These are phyloP conservation scores for Geranium rotundifolium DNA, from an alignment of 345 rosid species.

Conservation along the genomic window DNA sequence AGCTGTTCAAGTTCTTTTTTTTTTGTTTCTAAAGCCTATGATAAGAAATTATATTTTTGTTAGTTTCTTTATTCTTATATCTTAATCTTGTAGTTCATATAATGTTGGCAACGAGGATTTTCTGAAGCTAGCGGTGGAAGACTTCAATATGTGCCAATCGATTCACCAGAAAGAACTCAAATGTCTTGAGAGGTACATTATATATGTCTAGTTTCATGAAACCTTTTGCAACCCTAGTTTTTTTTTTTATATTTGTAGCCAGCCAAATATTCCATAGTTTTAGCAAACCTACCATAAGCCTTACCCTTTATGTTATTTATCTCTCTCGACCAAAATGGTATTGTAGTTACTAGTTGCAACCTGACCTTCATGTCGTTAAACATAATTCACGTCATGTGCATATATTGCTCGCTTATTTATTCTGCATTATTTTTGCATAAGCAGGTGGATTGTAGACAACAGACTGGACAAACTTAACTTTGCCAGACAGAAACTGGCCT, in stretches of 20 bases:
- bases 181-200: constrained; percentile 45
- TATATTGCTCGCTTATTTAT: no score
- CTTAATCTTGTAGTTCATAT: constrained; percentile 26
- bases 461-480: constrained; percentile 60
- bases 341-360: no score
- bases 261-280: no score
- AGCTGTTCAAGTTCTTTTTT: constrained; percentile 1
- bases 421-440: neutral
- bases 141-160: constrained; percentile 61
- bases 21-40: neutral
- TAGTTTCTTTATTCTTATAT: neutral
- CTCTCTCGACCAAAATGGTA: no score
- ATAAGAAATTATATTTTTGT: neutral
- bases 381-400: no score
- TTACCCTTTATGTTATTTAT: no score
- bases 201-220: no score
- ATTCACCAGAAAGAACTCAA: constrained; percentile 50
- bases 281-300: no score
- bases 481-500: constrained; percentile 68
- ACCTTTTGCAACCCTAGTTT: no score
- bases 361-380: no score
- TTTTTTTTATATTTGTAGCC: no score
- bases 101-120: constrained; percentile 32
- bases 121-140: constrained; percentile 53
- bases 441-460: constrained; percentile 62